These are phyloP conservation scores for Termitomyces sp. DNA, from an alignment of 768 basidiomycete species.

Conservation along the genomic window DNA sequence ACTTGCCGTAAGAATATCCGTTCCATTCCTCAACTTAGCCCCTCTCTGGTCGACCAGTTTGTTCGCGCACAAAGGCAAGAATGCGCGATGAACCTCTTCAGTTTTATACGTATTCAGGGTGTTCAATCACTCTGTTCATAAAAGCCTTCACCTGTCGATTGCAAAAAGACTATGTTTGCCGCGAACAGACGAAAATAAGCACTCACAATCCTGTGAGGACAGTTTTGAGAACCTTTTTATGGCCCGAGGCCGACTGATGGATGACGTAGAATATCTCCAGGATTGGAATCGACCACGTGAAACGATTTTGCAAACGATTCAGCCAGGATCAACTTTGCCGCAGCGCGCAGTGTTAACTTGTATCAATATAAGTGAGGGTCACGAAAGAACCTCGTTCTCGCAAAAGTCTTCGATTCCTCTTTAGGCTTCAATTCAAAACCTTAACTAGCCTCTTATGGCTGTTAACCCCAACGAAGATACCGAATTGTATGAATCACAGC, in stretches of 20 bases:
- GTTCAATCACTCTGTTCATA: background rate
- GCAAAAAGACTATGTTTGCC: background rate
- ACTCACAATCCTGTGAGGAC: too few relatives aligned
- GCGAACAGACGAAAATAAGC: background rate
- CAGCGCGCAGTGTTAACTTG: background rate
- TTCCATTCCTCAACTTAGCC: background rate
- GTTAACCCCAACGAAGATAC: constrained; percentile 89
- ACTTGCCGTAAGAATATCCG: background rate
- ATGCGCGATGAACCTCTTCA: background rate
- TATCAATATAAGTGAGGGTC: too few relatives aligned
- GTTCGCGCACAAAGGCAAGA: background rate
- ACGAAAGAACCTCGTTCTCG: background rate
- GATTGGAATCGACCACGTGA: background rate
- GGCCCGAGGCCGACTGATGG: too few relatives aligned
- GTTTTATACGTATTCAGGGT: background rate
- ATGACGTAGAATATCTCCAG: background rate
- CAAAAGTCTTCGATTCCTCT: background rate
- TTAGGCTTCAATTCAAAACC: background rate
- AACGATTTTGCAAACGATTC: too few relatives aligned
- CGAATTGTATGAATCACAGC: constrained; percentile 71
- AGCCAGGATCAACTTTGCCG: too few relatives aligned
- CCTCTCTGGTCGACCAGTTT: background rate
- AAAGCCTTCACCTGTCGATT: background rate
- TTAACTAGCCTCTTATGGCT: constrained; percentile 37
- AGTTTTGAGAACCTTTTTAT: too few relatives aligned